Evolutionary conservation across 257 asterid genomes (phyloP), one percentile per base, ranked within the genome.

Genomic region (Asclepias syriaca): DNA sequence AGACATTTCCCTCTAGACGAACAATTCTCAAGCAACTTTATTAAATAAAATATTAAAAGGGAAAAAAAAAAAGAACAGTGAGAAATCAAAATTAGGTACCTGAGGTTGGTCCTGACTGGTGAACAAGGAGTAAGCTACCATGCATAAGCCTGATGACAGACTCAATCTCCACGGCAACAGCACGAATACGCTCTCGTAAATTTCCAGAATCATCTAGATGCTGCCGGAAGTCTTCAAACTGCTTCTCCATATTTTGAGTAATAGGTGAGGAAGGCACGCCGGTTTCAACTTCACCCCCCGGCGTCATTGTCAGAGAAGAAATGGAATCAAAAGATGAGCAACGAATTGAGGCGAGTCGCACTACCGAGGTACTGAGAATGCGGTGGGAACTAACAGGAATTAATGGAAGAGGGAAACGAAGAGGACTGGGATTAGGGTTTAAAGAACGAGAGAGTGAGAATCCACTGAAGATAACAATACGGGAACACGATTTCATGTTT

Each of bases 171-270:
- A 68, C 9, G 21, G 97, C 89, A 1, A 88, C 93, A 22, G 77
- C 77, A 10, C 96, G 86, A 61, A 94, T 89, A 12, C 97, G 95
- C 59, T 94, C 97, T 16, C 93, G 88, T 18, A 91, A 43, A 82
- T n/a, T 74, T 69, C 92, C 91, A 43, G 96, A 88, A 24, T 86
- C 91, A 48, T 84, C 92, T 48, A 94, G 82, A 74, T 87, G 86
- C 78, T 67, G 85, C 71, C 97, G 84, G 49, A 94, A 91, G 43
- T 75, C 89, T 64, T 83, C 88, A 69, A 94, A 91, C 83, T 94
- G 97, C 74, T 84, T 84, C 74, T 87, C 97, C 65, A 91, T 80
- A 46, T 83, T 74, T 58, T 77, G 88, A 39, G 81, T 16, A 4
- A 85, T 66, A 50, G 86, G 85, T 53, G 93, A 87, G 29, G 77